Evolutionary conservation across 75 land plant genomes (phyloP).

Genomic region (Picea glauca): DNA sequence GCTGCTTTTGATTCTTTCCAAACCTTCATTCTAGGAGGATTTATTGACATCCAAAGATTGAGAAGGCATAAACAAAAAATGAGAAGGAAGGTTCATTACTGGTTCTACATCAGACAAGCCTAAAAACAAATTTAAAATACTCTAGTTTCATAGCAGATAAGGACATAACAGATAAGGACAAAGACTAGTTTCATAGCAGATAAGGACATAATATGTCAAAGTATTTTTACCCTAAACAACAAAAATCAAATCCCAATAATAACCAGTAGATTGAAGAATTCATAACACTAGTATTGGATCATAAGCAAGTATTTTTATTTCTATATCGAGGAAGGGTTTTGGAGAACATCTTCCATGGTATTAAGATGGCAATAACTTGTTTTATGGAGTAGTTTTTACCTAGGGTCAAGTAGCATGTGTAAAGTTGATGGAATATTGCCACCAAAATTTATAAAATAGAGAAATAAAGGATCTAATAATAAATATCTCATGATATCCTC

Average conservation of each 20-base stretch:
- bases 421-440: not conserved
- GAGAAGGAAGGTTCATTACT: not conserved
- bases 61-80: not conserved
- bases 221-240: no score
- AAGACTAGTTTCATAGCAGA: no score
- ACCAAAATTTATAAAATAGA: not conserved
- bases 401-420: not conserved
- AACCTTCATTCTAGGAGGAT: conserved; percentile 18
- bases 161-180: no score
- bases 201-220: no score
- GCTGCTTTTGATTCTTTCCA: conserved; percentile 34
- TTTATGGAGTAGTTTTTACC: conserved; percentile 22
- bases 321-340: conserved; percentile 78
- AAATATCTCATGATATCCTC: not conserved
- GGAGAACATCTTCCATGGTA: conserved; percentile 89
- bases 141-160: no score
- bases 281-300: conserved; percentile 63
- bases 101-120: not conserved
- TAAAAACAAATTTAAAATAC: not conserved
- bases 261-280: conserved; percentile 75
- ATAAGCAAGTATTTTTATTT: conserved; percentile 62
- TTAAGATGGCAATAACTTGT: conserved; percentile 87
- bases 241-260: no score
- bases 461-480: not conserved
- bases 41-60: not conserved